These are phyloP conservation scores for Fusarium bulbicola DNA, from an alignment of 2,329 filamentous ascomycete species.

Conservation along the genomic window DNA sequence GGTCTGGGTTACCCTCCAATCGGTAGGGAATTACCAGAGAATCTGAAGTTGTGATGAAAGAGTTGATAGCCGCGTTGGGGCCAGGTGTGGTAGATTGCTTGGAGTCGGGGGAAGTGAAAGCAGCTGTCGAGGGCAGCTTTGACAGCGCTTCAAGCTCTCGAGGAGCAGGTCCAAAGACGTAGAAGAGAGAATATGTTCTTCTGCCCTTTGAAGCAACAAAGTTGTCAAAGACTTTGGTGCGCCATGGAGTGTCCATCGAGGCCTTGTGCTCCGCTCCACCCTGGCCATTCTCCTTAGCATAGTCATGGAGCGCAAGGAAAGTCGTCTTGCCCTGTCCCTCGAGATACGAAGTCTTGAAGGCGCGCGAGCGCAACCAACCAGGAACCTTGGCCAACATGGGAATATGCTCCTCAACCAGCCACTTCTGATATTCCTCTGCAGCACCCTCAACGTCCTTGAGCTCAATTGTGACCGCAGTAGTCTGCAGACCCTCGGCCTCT, in stretches of 20 bases:
- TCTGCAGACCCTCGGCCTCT: constrained; percentile 66
- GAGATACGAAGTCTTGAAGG: constrained; percentile 73
- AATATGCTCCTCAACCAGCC: constrained; percentile 80
- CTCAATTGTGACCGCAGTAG: constrained; percentile 69
- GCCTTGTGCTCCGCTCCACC: constrained; percentile 71
- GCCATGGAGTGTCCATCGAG: constrained; percentile 70
- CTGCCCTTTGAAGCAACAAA: constrained; percentile 66
- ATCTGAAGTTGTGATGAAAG: constrained; percentile 74
- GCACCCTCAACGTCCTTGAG: constrained; percentile 61
- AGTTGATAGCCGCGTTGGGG: constrained; percentile 66
- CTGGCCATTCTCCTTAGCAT: constrained; percentile 71
- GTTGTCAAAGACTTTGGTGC: constrained; percentile 65
- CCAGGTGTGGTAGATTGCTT: constrained; percentile 64
- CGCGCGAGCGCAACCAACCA: constrained; percentile 79
- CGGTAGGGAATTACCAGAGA: constrained; percentile 76
- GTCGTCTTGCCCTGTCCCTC: constrained; percentile 62
- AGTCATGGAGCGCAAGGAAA: constrained; percentile 78
- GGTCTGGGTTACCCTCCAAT: constrained; percentile 75
- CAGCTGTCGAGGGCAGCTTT: constrained; percentile 55
- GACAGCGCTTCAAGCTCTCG: constrained; percentile 71
- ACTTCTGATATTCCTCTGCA: constrained; percentile 66
- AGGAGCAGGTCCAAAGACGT: constrained; percentile 80
- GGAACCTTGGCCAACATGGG: constrained; percentile 76
- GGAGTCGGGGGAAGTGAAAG: constrained; percentile 64
- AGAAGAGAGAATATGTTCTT: constrained; percentile 76